Conservation (phyloP, 2,329 filamentous ascomycete genomes). For the Cladosporium colombiae region DNA sequence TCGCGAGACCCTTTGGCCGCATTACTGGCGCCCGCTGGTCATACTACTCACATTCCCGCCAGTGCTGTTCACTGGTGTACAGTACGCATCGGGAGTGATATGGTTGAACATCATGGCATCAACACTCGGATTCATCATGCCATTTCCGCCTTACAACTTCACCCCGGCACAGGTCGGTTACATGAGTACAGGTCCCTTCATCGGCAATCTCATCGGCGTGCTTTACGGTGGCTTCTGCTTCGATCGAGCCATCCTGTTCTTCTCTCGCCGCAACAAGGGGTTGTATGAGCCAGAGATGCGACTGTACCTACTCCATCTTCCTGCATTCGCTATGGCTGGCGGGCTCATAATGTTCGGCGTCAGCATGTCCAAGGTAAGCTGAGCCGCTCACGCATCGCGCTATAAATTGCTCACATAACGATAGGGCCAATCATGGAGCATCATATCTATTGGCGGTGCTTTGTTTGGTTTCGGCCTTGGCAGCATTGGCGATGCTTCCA, state of each 20-base stretch:
- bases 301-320: not conserved
- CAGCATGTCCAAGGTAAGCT: not conserved
- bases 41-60: not conserved
- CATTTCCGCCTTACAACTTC: conserved; percentile 45
- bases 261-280: conserved; percentile 28
- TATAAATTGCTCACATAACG: not conserved
- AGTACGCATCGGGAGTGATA: conserved; percentile 13
- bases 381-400: not conserved
- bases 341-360: not conserved
- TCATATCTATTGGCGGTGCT: conserved; percentile 5
- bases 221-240: conserved; percentile 21
- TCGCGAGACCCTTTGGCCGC: not conserved
- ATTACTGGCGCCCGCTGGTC: not conserved
- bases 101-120: conserved; percentile 41
- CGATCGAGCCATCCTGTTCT: conserved; percentile 25
- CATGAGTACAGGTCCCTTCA: conserved; percentile 51
- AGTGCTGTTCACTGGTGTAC: not conserved
- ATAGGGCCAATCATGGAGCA: not conserved
- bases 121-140: conserved; percentile 37
- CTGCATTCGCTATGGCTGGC: not conserved
- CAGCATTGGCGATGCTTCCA: conserved; percentile 22
- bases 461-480: conserved; percentile 26
- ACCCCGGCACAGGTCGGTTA: conserved; percentile 49
- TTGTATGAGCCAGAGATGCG: conserved; percentile 30
- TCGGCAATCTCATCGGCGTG: conserved; percentile 26